Conservation (phyloP, 2,329 filamentous ascomycete species). For the Trichoderma cornu-damae region DNA sequence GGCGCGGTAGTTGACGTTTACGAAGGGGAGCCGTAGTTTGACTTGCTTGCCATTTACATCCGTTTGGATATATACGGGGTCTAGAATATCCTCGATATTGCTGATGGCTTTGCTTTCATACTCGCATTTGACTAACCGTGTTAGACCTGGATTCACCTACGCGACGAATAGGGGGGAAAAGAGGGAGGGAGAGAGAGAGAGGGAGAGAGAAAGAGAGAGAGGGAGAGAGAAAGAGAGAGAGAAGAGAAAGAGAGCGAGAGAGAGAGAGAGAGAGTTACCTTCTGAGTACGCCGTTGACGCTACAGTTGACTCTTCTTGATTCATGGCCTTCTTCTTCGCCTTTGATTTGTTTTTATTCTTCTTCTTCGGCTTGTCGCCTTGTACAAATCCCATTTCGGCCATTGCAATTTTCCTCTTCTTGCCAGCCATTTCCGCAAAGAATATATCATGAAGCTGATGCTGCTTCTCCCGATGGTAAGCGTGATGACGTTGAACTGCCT, state of each 20-base stretch:
- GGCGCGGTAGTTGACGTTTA: constrained; percentile 65
- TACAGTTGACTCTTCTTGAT: neutral
- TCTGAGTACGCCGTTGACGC: constrained; percentile 29
- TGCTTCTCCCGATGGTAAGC: constrained; percentile 55
- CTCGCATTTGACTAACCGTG: constrained; percentile 42
- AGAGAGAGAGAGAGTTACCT: constrained; percentile 16
- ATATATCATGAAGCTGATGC: constrained; percentile 35
- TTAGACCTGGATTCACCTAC: no score
- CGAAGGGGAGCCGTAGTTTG: constrained; percentile 59
- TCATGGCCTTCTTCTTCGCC: neutral
- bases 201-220: no score
- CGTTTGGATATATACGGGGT: constrained; percentile 38
- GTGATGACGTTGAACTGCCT: constrained; percentile 58
- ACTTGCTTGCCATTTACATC: constrained; percentile 37
- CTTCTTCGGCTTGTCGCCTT: constrained; percentile 25
- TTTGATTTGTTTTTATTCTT: constrained; percentile 24
- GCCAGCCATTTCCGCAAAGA: constrained; percentile 34
- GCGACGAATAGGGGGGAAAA: neutral
- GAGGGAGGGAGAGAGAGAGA: no score
- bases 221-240: no score
- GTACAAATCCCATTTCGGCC: constrained; percentile 25
- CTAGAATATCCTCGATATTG: constrained; percentile 38
- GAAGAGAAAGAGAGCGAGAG: no score
- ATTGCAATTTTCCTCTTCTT: constrained; percentile 36
- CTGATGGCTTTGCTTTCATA: constrained; percentile 34